Evolutionary conservation across 2,329 filamentous ascomycete genomes (phyloP), one percentile per base, ranked within the genome.

Genomic region (Chaetothyriales sp.): DNA sequence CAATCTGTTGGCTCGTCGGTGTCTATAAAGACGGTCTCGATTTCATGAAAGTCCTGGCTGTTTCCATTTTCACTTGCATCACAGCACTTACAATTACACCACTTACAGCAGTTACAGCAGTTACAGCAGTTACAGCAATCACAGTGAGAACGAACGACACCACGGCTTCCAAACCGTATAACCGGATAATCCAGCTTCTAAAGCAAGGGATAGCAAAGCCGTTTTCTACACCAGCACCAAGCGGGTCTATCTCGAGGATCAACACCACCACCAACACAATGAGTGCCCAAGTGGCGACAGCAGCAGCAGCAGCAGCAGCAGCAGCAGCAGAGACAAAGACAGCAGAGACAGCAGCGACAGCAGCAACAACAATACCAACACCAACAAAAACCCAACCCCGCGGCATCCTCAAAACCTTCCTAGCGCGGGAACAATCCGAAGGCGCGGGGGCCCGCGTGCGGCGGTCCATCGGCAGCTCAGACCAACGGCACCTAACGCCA

Each of bases 371-470:
- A 22, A 48, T 18, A 42, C 2, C 51, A 57, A 49, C 36, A 25
- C 3, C 22, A 25, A 25, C 22, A 25, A 25, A 25, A 25, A 78
- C 83, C 44, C 68, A 80, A 54, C 75, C 84, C 25, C 80, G 92
- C 63, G 77, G 81, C 47, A 90, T 96, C 64, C 80, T 79, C 59
- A 85, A 89, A 69, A 80, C 84, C 58, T 89, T 95, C 68, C 76
- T 87, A 44, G 90, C 90, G 54, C 69, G 83, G 53, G 87, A 95
- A 68, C 86, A 94, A 67, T 73, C 85, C 25, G 90, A 96, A 67
- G 90, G 90, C 44, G 86, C 82, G 0, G 90, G 92, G 51, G 90
- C 90, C 4, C 77, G 81, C 55, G 90, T 96, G 12, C 80, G 90
- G 56, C 81, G 90, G 52, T 89, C 85, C 43, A 85, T 96, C 58